These are phyloP conservation scores for Gamarada debralockiae DNA, from an alignment of 495 filamentous ascomycete genomes.

Conservation along the genomic window DNA sequence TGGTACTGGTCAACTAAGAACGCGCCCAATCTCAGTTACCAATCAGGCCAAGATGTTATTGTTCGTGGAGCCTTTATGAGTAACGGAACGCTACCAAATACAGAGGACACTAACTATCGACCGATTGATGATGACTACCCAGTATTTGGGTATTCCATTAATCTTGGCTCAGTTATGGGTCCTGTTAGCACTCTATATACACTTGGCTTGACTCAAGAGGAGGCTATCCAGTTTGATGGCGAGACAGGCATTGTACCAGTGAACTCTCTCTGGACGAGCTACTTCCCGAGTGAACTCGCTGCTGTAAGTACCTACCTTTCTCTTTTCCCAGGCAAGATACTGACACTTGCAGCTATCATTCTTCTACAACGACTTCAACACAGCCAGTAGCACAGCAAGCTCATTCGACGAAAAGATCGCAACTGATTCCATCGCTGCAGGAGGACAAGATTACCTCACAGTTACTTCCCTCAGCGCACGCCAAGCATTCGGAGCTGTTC, in stretches of 20 bases:
- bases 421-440: conserved; percentile 63
- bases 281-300: conserved; percentile 50
- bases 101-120: conserved; percentile 61
- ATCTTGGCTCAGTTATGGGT: conserved; percentile 47
- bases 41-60: conserved; percentile 62
- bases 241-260: conserved; percentile 62
- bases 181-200: conserved; percentile 58
- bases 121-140: conserved; percentile 73
- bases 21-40: conserved; percentile 40
- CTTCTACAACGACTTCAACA: conserved; percentile 67
- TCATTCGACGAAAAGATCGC: conserved; percentile 71
- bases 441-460: conserved; percentile 68
- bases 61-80: conserved; percentile 65
- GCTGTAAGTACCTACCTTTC: conserved; percentile 36
- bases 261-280: conserved; percentile 76
- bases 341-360: conserved; percentile 44
- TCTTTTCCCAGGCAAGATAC: background rate
- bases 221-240: conserved; percentile 75
- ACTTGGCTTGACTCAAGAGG: conserved; percentile 72
- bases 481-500: conserved; percentile 83
- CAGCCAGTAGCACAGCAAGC: conserved; percentile 40
- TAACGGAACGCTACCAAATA: conserved; percentile 59
- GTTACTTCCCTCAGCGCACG: conserved; percentile 81
- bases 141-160: conserved; percentile 83
- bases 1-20: conserved; percentile 63